Base-by-base conservation (phyloP, 768 basidiomycete species). In the Suillus alpinus region DNA sequence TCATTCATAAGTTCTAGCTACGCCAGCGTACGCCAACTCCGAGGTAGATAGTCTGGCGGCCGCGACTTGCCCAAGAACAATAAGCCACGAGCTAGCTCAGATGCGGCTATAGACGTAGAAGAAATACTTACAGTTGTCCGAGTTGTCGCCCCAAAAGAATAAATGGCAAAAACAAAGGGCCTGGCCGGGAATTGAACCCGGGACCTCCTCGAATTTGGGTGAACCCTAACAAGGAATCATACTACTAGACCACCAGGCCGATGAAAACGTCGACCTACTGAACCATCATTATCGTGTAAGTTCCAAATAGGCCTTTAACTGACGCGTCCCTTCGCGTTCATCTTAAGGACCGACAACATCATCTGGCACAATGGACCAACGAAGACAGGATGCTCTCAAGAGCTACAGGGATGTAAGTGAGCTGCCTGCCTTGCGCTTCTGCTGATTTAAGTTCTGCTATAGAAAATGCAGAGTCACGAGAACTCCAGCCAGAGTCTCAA, bases 391-490 rank as follows among this genome's bases (percentile, higher is more conserved):
- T 76, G 89, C 90, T 12, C 80, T 94, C 13, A 91, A 86, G 66
- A 81, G 78, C 39, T 94, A 94, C 69, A 82, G 92, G 61, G 89
- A 90, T 61, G 92, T 91, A 65, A 29, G 76, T 67, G 6, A 20
- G 34, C 29, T n/a, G 23, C 20, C 3, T 1, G 46, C 52, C 10
- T 58, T 58, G 2, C 12, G 49, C 12, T 44, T 26, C 13, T 8
- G 13, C 46, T 57, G 23, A 61, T 52, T 40, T 58, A 70, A 52
- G 59, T 68, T 58, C 46, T 57, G 29, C 26, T 62, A 20, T 68
- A 98, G 96, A 99, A 98, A 93, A 87, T 98, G 84, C 88, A 87
- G 65, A 85, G 86, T 62, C 97, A 99, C 74, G 93, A 96, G 78
- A 78, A 81, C 53, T 90, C 87, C 65, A 91, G 92, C 68, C 88